phyloP scores from a whole-genome alignment of 257 asterid species.

The Anisodus tanguticus region DNA sequence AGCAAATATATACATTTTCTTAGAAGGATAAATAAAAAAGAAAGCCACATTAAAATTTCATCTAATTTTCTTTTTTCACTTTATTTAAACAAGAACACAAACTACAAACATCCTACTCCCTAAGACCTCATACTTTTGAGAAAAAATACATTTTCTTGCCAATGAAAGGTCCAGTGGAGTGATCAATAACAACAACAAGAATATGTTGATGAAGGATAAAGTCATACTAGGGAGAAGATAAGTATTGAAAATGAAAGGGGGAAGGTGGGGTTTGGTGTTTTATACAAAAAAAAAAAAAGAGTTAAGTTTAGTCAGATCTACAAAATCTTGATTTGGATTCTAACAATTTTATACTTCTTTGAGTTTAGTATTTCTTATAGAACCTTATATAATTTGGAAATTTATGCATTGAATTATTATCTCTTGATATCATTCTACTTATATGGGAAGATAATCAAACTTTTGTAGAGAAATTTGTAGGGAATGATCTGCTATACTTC shows the following conservation, averaged over 20 bases:
- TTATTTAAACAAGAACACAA: too few species aligned
- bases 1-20: too few species aligned
- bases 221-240: neutral
- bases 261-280: neutral
- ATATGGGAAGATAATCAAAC: neutral
- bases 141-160: neutral
- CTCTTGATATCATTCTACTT: neutral
- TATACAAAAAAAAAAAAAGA: too few species aligned
- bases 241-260: neutral
- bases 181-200: neutral
- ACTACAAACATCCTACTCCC: neutral
- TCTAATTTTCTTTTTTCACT: neutral
- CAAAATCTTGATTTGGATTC: neutral
- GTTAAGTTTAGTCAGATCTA: neutral
- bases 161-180: neutral
- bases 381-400: too few species aligned
- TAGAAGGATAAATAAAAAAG: neutral
- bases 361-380: too few species aligned
- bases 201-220: neutral
- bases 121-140: neutral
- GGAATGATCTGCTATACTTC: neutral
- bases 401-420: neutral
- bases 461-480: neutral
- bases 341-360: too few species aligned
- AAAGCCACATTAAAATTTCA: neutral